phyloP scores from a whole-genome alignment of 164 flowering plant genomes.

The Hamamelis virginiana region DNA sequence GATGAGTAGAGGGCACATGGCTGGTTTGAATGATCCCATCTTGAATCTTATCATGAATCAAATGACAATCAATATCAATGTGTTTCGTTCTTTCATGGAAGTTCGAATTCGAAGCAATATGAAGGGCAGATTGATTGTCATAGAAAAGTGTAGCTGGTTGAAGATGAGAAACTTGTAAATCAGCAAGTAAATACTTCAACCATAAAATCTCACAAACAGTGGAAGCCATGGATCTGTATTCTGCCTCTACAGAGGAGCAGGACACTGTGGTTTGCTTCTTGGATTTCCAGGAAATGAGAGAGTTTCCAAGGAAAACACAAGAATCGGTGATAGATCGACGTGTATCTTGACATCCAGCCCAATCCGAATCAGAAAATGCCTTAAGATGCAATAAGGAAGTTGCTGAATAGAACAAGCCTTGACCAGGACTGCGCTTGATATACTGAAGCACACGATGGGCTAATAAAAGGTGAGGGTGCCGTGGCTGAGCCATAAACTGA shows the following conservation, averaged over 20 bases:
- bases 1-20: neutral
- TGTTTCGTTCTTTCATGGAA: constrained; percentile 6
- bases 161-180: neutral
- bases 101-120: neutral
- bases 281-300: constrained; percentile 8
- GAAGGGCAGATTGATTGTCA: constrained; percentile 7
- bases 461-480: neutral
- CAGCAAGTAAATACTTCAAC: neutral
- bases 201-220: constrained; percentile 3
- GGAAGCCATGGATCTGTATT: constrained; percentile 12
- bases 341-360: constrained; percentile 5
- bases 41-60: neutral
- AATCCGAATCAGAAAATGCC: neutral
- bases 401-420: neutral
- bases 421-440: neutral
- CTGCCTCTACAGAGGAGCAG: constrained; percentile 11
- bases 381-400: neutral
- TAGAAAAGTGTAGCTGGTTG: neutral
- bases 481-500: neutral
- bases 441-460: no score
- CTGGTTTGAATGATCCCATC: neutral
- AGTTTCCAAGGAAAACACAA: neutral
- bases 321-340: constrained; percentile 5
- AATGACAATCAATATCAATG: constrained; percentile 5
- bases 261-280: constrained; percentile 8